Conservation (phyloP, 2,329 filamentous ascomycete species). For the Ilyonectria robusta region DNA sequence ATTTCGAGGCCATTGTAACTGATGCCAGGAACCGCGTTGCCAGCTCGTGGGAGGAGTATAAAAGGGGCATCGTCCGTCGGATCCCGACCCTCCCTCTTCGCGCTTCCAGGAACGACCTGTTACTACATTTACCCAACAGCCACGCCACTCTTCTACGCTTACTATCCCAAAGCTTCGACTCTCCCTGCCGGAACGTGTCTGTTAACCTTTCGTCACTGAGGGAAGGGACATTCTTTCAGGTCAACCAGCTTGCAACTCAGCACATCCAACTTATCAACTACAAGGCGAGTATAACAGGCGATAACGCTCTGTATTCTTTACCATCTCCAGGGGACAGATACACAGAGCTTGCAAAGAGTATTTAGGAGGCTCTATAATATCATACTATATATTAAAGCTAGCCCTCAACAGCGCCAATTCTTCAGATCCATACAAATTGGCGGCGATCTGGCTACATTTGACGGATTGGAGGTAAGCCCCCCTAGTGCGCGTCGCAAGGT, state of each 20-base stretch:
- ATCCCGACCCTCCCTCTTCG: conserved; percentile 59
- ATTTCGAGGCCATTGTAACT: background rate
- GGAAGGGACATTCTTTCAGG: conserved; percentile 33
- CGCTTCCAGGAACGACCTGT: conserved; percentile 51
- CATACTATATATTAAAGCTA: background rate
- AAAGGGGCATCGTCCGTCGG: conserved; percentile 50
- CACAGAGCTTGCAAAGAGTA: background rate
- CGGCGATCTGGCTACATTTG: background rate
- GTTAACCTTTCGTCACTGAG: background rate
- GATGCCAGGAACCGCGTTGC: conserved; percentile 49
- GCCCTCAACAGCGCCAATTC: background rate
- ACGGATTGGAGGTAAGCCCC: background rate
- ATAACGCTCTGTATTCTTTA: background rate
- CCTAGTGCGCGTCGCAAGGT: background rate
- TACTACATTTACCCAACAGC: conserved; percentile 60
- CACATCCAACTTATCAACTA: conserved; percentile 18
- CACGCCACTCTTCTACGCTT: conserved; percentile 1
- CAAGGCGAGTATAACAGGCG: background rate
- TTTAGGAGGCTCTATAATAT: background rate
- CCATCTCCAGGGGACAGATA: conserved; percentile 6
- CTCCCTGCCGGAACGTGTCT: background rate
- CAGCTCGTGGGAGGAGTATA: conserved; percentile 58
- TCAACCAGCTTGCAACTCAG: conserved; percentile 18
- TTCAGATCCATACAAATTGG: background rate
- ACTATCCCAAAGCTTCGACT: conserved; percentile 46